Evolutionary conservation across 257 asterid genomes (phyloP).

Genomic region (Lycium barbarum): DNA sequence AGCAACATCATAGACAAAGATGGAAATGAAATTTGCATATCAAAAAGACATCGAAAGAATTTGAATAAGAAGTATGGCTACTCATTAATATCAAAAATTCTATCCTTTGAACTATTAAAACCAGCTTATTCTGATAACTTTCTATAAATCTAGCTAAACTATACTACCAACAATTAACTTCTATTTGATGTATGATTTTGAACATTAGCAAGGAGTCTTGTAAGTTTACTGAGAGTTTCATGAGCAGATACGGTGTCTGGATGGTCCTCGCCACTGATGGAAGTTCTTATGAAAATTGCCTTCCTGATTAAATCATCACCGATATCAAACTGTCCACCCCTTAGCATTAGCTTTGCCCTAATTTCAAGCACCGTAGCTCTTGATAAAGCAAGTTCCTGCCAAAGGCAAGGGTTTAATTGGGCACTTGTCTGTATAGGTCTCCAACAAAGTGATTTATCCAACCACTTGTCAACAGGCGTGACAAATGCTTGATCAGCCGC

Average conservation of each 20-base stretch:
- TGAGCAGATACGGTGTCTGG: slow-evolving; percentile 88
- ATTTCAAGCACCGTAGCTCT: slow-evolving; percentile 87
- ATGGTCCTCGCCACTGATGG: slow-evolving; percentile 91
- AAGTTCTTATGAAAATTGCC: slow-evolving; percentile 78
- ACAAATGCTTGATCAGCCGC: slow-evolving; percentile 78
- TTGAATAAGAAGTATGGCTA: slow-evolving; percentile 28
- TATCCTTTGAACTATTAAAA: slow-evolving; percentile 22
- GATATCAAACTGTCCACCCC: slow-evolving; percentile 86
- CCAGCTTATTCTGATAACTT: slow-evolving; percentile 23
- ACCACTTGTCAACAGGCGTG: slow-evolving; percentile 83
- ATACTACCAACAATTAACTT: slow-evolving; percentile 24
- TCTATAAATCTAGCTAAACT: slow-evolving; percentile 27
- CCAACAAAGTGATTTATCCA: slow-evolving; percentile 92
- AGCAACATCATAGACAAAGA: not conserved
- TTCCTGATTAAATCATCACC: slow-evolving; percentile 90
- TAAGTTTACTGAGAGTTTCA: slow-evolving; percentile 82
- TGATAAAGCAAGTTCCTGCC: slow-evolving; percentile 93
- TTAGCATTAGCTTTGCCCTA: slow-evolving; percentile 84
- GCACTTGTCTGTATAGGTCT: slow-evolving; percentile 80
- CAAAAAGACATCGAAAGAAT: slow-evolving; percentile 19
- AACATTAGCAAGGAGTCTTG: slow-evolving; percentile 76
- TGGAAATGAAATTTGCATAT: slow-evolving; percentile 20
- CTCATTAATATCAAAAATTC: slow-evolving; percentile 27
- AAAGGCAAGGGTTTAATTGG: slow-evolving; percentile 85
- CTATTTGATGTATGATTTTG: slow-evolving; percentile 60